Evolutionary conservation across 148 eudicot genomes (phyloP).

Genomic region (Rhododendron mucronatum): DNA sequence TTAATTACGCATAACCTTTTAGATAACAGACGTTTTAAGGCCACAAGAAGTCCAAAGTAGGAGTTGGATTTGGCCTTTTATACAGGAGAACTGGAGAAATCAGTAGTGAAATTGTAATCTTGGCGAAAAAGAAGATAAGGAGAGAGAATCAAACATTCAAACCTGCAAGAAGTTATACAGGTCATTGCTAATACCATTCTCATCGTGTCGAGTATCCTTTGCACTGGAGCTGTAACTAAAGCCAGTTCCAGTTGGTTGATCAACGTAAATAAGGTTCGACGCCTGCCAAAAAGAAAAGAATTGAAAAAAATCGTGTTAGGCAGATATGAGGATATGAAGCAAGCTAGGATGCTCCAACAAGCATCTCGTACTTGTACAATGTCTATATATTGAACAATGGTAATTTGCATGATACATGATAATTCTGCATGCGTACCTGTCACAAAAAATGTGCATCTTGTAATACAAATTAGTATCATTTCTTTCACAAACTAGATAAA

Average conservation of each 20-base stretch:
- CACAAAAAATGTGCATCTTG: not conserved
- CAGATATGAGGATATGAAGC: not conserved
- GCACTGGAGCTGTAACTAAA: slow-evolving; percentile 69
- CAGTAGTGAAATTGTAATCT: not conserved
- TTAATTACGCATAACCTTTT: not conserved
- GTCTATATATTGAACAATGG: not conserved
- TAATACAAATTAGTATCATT: too few species aligned
- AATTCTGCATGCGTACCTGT: not conserved
- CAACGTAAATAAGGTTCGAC: slow-evolving; percentile 69
- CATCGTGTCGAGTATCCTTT: slow-evolving; percentile 65
- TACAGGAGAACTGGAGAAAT: not conserved
- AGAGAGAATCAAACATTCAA: not conserved
- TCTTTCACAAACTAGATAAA: not conserved
- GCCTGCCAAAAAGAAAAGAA: slow-evolving; percentile 34
- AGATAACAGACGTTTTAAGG: not conserved
- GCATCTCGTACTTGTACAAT: not conserved
- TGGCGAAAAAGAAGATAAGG: not conserved
- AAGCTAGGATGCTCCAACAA: not conserved
- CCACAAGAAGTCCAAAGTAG: not conserved
- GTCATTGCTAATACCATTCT: slow-evolving; percentile 71
- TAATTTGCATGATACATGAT: not conserved
- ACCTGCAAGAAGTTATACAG: slow-evolving; percentile 80
- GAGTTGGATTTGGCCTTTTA: not conserved
- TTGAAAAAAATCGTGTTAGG: not conserved
- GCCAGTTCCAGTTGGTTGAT: slow-evolving; percentile 91